phyloP scores from a whole-genome alignment of 2,329 filamentous ascomycete genomes.

The Pseudopyrenochaeta lycopersici region DNA sequence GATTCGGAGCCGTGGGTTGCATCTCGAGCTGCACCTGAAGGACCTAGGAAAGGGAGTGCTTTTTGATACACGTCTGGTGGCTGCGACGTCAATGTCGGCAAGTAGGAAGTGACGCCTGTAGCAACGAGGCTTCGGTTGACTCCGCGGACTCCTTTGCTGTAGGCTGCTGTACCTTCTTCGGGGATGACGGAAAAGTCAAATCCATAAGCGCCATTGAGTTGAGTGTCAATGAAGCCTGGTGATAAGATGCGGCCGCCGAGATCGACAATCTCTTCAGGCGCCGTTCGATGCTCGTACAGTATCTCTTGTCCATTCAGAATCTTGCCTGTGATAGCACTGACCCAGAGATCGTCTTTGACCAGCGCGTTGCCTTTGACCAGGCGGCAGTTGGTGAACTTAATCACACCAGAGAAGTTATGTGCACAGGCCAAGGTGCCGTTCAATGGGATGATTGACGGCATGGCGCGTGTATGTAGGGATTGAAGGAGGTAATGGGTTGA shows the following conservation, averaged over 20 bases:
- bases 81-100: slow-evolving; percentile 86
- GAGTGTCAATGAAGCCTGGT: slow-evolving; percentile 88
- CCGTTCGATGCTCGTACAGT: slow-evolving; percentile 72
- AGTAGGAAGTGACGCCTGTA: slow-evolving; percentile 87
- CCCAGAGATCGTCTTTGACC: slow-evolving; percentile 84
- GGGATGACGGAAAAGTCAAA: slow-evolving; percentile 89
- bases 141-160: slow-evolving; percentile 74
- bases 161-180: slow-evolving; percentile 66
- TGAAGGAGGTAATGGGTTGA: neutral
- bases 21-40: slow-evolving; percentile 68
- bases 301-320: slow-evolving; percentile 75
- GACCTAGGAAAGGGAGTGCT: slow-evolving; percentile 79
- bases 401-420: slow-evolving; percentile 63
- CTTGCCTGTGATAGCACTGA: slow-evolving; percentile 81
- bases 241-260: slow-evolving; percentile 83
- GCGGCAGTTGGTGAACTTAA: slow-evolving; percentile 89
- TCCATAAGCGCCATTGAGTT: slow-evolving; percentile 90
- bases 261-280: slow-evolving; percentile 79
- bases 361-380: slow-evolving; percentile 74
- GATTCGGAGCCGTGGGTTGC: slow-evolving; percentile 81
- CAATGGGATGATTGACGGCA: slow-evolving; percentile 51
- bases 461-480: slow-evolving; percentile 21
- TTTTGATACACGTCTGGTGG: slow-evolving; percentile 82
- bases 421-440: slow-evolving; percentile 42
- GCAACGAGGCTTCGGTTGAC: slow-evolving; percentile 76